These are phyloP conservation scores for Neurospora sp. DNA, from an alignment of 495 filamentous ascomycete species.

Conservation along the genomic window DNA sequence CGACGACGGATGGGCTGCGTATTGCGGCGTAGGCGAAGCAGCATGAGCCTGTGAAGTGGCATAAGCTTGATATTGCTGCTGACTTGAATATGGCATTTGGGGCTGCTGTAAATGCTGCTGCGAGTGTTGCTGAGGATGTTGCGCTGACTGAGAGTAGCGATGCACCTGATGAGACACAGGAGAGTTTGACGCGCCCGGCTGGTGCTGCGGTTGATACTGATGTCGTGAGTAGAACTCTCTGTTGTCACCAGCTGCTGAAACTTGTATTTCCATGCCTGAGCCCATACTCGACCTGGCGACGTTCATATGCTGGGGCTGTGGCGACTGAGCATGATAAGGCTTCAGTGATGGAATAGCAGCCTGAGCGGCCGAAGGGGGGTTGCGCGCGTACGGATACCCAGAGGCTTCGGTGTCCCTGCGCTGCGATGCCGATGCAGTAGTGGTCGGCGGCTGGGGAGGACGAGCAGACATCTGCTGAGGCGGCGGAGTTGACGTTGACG, in stretches of 20 bases:
- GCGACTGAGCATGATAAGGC: slow-evolving; percentile 34
- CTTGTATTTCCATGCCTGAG: slow-evolving; percentile 22
- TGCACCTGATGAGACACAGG: slow-evolving; percentile 32
- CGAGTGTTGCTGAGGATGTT: slow-evolving; percentile 4
- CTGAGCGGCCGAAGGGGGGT: slow-evolving; percentile 24
- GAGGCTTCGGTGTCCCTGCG: slow-evolving; percentile 28
- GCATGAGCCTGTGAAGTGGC: slow-evolving; percentile 11
- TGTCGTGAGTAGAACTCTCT: slow-evolving; percentile 35
- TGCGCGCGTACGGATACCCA: slow-evolving; percentile 28
- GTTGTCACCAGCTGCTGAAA: slow-evolving; percentile 12
- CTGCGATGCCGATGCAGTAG: slow-evolving; percentile 19
- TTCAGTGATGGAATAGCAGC: slow-evolving; percentile 39
- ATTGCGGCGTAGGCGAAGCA: slow-evolving; percentile 18
- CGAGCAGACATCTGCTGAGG: slow-evolving; percentile 29
- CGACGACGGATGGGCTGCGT: slow-evolving; percentile 14
- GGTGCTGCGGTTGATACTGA: slow-evolving; percentile 24
- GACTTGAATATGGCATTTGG: slow-evolving; percentile 10
- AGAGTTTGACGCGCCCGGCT: slow-evolving; percentile 23
- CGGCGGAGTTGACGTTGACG: slow-evolving; percentile 35
- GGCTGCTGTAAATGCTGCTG: slow-evolving; percentile 6
- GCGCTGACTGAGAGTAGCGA: slow-evolving; percentile 27
- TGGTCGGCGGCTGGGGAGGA: slow-evolving; percentile 22
- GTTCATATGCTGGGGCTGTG: slow-evolving; percentile 27
- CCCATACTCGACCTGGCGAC: slow-evolving; percentile 24
- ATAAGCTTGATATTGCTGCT: slow-evolving; percentile 7